These are phyloP conservation scores for Gamarada debralockiae DNA, from an alignment of 495 filamentous ascomycete genomes.

Conservation along the genomic window DNA sequence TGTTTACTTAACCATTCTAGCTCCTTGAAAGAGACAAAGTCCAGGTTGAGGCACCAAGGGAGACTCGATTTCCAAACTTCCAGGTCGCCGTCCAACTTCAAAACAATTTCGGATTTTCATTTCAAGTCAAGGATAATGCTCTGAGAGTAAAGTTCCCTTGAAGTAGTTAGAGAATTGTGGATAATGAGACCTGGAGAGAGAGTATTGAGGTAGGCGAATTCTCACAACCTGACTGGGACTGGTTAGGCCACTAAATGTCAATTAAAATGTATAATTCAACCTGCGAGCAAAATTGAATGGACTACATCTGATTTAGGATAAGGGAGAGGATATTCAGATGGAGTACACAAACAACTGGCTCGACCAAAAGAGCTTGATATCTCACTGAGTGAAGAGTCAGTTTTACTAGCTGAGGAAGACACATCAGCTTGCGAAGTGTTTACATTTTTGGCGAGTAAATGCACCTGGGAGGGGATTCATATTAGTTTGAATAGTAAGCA, in stretches of 20 bases:
- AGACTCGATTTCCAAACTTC: neutral
- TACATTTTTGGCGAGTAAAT: constrained; percentile 9
- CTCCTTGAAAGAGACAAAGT: too few species aligned
- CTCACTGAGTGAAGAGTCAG: neutral
- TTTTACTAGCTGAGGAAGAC: neutral
- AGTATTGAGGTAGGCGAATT: neutral
- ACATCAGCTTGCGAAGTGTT: neutral
- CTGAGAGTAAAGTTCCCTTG: neutral
- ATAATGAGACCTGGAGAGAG: neutral
- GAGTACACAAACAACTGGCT: neutral
- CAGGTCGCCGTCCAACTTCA: neutral
- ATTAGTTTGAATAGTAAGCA: too few species aligned
- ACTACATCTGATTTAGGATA: too few species aligned
- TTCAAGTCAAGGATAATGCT: neutral
- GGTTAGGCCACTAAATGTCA: too few species aligned
- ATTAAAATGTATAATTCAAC: too few species aligned
- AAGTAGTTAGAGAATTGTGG: neutral
- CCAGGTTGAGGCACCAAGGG: too few species aligned
- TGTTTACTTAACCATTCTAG: too few species aligned
- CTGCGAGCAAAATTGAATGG: too few species aligned
- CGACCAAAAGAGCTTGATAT: constrained; percentile 1
- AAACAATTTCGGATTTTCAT: neutral
- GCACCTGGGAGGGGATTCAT: too few species aligned
- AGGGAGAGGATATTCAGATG: too few species aligned
- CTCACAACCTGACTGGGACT: too few species aligned